phyloP scores from a whole-genome alignment of 1,284 basidiomycete species.

The Pseudozyma thailandica region DNA sequence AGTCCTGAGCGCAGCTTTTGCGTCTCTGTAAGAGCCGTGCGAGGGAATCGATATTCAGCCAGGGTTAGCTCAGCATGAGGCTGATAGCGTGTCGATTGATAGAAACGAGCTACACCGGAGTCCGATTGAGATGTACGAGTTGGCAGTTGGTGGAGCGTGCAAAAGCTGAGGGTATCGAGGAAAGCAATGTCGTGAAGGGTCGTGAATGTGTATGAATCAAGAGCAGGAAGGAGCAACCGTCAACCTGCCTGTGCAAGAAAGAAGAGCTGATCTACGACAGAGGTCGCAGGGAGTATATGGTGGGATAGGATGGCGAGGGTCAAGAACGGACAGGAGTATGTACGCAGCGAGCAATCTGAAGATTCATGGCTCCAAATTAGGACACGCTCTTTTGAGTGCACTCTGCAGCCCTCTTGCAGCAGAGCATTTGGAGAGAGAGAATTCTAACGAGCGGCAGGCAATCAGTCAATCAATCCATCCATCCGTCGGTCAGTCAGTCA shows the following conservation, averaged over 20 bases:
- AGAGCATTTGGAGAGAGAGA: too few relatives aligned
- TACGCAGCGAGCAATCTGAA: too few relatives aligned
- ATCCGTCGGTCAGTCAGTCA: too few relatives aligned
- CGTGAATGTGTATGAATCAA: constrained; percentile 9
- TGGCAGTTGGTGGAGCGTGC: not conserved
- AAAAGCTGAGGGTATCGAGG: constrained; percentile 10
- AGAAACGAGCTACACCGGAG: not conserved
- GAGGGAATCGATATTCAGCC: too few relatives aligned
- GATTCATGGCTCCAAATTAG: not conserved
- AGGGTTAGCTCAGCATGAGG: too few relatives aligned
- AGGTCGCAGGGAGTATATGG: not conserved
- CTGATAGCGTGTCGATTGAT: too few relatives aligned
- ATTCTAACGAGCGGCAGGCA: too few relatives aligned
- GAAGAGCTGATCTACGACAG: not conserved
- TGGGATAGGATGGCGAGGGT: not conserved
- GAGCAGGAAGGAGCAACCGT: not conserved
- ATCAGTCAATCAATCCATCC: too few relatives aligned
- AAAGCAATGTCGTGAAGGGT: constrained; percentile 22
- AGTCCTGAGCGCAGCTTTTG: not conserved
- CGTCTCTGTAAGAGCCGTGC: too few relatives aligned
- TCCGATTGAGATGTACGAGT: too few relatives aligned
- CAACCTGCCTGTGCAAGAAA: constrained; percentile 2
- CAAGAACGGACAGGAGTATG: not conserved
- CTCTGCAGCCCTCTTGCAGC: too few relatives aligned
- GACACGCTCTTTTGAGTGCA: not conserved